Evolutionary conservation across 2,329 filamentous ascomycete genomes (phyloP).

Genomic region (Aureobasidium mangrovei): DNA sequence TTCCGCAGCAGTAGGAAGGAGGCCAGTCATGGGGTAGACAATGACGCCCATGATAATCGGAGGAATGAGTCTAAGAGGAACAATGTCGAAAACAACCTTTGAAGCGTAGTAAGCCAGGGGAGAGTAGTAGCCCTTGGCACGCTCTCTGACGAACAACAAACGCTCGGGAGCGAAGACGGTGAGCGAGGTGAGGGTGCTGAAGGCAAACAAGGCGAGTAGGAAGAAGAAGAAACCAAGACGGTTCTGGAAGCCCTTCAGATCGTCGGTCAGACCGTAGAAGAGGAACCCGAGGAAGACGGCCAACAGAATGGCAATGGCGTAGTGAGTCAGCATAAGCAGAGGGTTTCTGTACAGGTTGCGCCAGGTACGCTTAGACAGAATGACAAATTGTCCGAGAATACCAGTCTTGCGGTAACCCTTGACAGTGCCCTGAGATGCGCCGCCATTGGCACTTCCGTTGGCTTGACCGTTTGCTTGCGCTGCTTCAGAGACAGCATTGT

Average conservation of each 20-base stretch:
- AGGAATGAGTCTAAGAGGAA: slow-evolving; percentile 87
- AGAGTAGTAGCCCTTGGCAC: slow-evolving; percentile 93
- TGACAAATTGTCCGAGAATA: slow-evolving; percentile 72
- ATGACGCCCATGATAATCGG: slow-evolving; percentile 93
- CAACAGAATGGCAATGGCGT: slow-evolving; percentile 89
- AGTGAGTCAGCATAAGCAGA: slow-evolving; percentile 96
- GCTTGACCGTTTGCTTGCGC: slow-evolving; percentile 45
- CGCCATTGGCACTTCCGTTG: slow-evolving; percentile 41
- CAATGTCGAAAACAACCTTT: slow-evolving; percentile 97
- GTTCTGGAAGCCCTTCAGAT: slow-evolving; percentile 97
- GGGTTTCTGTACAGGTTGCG: slow-evolving; percentile 95
- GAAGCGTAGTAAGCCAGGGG: slow-evolving; percentile 89
- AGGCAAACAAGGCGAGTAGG: slow-evolving; percentile 87
- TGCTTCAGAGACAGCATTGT: slow-evolving; percentile 56
- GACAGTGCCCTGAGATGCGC: slow-evolving; percentile 44
- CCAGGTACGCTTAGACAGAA: slow-evolving; percentile 87
- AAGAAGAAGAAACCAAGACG: slow-evolving; percentile 96
- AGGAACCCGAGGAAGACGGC: slow-evolving; percentile 91
- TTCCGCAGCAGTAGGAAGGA: slow-evolving; percentile 70
- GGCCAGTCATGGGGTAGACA: slow-evolving; percentile 94
- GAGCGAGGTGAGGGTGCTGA: slow-evolving; percentile 87
- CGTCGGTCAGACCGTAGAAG: slow-evolving; percentile 92
- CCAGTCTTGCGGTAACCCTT: slow-evolving; percentile 77
- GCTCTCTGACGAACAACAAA: slow-evolving; percentile 81
- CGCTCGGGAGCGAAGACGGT: slow-evolving; percentile 90